These are phyloP conservation scores for Cajanus cajan DNA, from an alignment of 306 rosid genomes.

Conservation along the genomic window DNA sequence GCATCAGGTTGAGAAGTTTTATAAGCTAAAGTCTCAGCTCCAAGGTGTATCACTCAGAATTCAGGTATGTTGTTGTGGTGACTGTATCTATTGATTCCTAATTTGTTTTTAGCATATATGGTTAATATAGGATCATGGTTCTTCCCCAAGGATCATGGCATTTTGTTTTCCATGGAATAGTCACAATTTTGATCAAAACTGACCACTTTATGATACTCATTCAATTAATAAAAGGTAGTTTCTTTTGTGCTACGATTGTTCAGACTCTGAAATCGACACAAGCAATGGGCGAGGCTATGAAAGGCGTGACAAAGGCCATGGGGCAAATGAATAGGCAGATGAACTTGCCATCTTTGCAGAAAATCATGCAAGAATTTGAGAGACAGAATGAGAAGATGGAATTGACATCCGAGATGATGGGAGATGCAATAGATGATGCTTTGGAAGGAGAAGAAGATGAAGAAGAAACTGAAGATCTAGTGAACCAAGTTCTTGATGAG, in stretches of 20 bases:
- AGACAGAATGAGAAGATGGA: conserved; percentile 97
- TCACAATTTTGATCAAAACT: not conserved
- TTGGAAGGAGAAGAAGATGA: conserved; percentile 98
- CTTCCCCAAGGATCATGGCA: conserved; percentile 7
- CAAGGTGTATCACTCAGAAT: conserved; percentile 98
- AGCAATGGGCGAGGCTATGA: conserved; percentile 99
- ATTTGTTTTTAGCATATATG: not conserved
- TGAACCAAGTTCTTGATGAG: conserved; percentile 96
- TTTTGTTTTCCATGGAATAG: no score
- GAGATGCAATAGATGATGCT: conserved; percentile 96
- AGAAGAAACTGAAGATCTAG: conserved; percentile 93
- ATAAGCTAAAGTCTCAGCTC: conserved; percentile 97
- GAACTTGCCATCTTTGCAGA: conserved; percentile 95
- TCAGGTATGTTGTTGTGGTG: conserved; percentile 58
- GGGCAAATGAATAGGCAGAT: conserved; percentile 99
- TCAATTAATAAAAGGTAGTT: conserved; percentile 7
- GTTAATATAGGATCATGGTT: not conserved
- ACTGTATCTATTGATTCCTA: not conserved
- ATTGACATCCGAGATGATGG: conserved; percentile 82
- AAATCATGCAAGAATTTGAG: conserved; percentile 95
- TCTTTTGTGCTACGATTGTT: conserved; percentile 3
- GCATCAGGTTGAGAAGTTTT: conserved; percentile 96
- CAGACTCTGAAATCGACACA: conserved; percentile 97
- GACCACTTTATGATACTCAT: not conserved
- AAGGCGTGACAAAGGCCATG: conserved; percentile 99